These are phyloP conservation scores for Venturia asperata DNA, from an alignment of 2,329 filamentous ascomycete species.

Conservation along the genomic window DNA sequence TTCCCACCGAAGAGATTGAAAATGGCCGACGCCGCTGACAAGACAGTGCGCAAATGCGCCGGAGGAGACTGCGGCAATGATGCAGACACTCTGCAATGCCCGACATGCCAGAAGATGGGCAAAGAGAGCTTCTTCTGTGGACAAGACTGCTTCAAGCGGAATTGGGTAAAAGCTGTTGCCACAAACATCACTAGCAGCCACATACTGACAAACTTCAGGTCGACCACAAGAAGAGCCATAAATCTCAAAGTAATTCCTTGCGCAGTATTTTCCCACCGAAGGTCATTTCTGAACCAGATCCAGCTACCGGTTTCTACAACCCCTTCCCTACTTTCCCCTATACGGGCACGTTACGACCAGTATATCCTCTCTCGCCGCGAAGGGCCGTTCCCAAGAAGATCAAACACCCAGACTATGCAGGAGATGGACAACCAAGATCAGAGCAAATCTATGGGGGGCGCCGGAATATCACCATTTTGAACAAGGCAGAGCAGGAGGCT, in stretches of 20 bases:
- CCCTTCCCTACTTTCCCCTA: constrained; percentile 84
- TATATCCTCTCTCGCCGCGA: constrained; percentile 51
- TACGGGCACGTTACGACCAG: constrained; percentile 73
- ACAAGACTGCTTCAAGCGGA: constrained; percentile 97
- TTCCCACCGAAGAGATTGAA: neutral
- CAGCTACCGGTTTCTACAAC: constrained; percentile 84
- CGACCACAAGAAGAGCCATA: constrained; percentile 78
- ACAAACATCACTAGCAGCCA: constrained; percentile 27
- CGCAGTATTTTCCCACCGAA: constrained; percentile 68
- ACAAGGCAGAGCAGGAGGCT: constrained; percentile 70
- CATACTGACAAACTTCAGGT: constrained; percentile 44
- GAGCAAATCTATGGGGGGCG: constrained; percentile 59
- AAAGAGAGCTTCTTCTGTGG: constrained; percentile 95
- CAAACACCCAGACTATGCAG: constrained; percentile 77
- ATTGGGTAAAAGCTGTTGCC: constrained; percentile 63
- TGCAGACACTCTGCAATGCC: constrained; percentile 81
- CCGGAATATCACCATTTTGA: constrained; percentile 76
- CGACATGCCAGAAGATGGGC: constrained; percentile 84
- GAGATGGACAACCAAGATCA: constrained; percentile 66
- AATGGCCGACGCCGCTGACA: constrained; percentile 6
- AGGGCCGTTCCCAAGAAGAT: constrained; percentile 67
- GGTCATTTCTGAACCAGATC: constrained; percentile 82
- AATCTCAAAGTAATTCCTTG: constrained; percentile 65
- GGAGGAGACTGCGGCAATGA: constrained; percentile 81
- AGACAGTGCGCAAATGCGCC: constrained; percentile 58